phyloP scores from a whole-genome alignment of 441 rosid genomes.

The Erodium texanum region DNA sequence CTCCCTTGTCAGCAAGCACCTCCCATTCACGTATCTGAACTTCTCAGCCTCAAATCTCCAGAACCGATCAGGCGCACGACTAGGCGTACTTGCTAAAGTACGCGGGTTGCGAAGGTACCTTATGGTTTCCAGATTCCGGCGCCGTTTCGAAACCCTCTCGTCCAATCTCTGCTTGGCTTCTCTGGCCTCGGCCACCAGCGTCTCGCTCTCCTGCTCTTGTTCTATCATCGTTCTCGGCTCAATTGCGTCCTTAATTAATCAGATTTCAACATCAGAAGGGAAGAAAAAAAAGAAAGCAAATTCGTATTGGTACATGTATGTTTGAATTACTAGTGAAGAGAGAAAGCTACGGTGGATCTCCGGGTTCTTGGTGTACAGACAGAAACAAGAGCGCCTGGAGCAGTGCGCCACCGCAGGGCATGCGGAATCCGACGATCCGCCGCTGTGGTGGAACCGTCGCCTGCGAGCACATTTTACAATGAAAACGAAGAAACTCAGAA shows the following conservation, averaged over 20 bases:
- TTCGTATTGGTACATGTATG: not conserved
- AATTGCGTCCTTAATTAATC: not conserved
- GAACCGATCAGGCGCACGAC: not conserved
- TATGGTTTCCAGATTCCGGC: conserved; percentile 28
- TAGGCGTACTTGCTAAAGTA: not conserved
- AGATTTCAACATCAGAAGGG: not conserved
- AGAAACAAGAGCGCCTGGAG: conserved; percentile 43
- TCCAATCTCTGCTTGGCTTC: conserved; percentile 74
- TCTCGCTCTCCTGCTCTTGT: conserved; percentile 36
- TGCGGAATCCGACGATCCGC: conserved; percentile 32
- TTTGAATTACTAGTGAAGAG: conserved; percentile 37
- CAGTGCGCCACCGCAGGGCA: conserved; percentile 22
- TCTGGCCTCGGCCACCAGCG: conserved; percentile 51
- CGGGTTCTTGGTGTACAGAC: conserved; percentile 47
- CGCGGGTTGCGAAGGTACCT: conserved; percentile 21
- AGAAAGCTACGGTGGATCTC: conserved; percentile 33
- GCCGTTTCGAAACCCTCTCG: conserved; percentile 41
- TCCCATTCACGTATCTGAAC: conserved; percentile 7
- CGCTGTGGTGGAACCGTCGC: conserved; percentile 60
- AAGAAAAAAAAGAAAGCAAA: not conserved
- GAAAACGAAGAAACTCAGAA: not conserved
- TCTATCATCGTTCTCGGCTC: conserved; percentile 27
- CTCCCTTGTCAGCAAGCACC: conserved; percentile 17
- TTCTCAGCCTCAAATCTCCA: not conserved
- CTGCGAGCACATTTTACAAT: conserved; percentile 71